Evolutionary conservation across 495 filamentous ascomycete genomes (phyloP).

Genomic region (Xylaria longipes): DNA sequence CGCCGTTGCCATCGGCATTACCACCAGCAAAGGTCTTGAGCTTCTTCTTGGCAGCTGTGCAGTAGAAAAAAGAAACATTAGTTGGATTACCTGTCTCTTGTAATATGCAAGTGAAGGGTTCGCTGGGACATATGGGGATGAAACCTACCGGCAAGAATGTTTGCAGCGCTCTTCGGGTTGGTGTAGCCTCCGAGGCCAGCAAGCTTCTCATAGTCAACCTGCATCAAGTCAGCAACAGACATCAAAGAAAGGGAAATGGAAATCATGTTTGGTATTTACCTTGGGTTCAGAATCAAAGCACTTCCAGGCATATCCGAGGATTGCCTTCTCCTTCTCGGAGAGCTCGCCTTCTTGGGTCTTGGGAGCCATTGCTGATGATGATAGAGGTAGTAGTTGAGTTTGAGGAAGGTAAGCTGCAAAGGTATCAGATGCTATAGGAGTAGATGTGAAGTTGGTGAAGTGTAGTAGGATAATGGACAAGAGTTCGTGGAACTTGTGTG

Average conservation of each 20-base stretch:
- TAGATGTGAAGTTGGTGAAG: neutral
- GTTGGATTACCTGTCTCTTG: neutral
- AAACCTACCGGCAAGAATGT: conserved; percentile 29
- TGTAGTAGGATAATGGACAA: neutral
- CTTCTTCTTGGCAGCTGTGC: conserved; percentile 32
- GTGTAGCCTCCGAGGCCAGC: conserved; percentile 32
- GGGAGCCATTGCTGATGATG: conserved; percentile 28
- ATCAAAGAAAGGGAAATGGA: neutral
- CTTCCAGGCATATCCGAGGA: conserved; percentile 32
- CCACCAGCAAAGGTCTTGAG: neutral
- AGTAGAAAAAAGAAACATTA: neutral
- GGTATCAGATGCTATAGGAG: neutral
- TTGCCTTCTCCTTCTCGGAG: conserved; percentile 31
- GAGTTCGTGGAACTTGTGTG: neutral
- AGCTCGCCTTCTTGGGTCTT: conserved; percentile 21
- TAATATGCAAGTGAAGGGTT: too few relatives aligned
- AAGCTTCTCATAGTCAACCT: conserved; percentile 34
- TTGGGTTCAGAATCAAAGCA: conserved; percentile 31
- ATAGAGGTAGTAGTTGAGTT: neutral
- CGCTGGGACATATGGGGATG: neutral
- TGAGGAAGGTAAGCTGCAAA: neutral
- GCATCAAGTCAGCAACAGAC: conserved; percentile 21
- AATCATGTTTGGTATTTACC: conserved; percentile 15
- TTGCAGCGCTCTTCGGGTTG: conserved; percentile 27
- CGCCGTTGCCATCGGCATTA: conserved; percentile 14